Conservation (phyloP, 768 basidiomycete genomes). For the Tulasnella sp. region DNA sequence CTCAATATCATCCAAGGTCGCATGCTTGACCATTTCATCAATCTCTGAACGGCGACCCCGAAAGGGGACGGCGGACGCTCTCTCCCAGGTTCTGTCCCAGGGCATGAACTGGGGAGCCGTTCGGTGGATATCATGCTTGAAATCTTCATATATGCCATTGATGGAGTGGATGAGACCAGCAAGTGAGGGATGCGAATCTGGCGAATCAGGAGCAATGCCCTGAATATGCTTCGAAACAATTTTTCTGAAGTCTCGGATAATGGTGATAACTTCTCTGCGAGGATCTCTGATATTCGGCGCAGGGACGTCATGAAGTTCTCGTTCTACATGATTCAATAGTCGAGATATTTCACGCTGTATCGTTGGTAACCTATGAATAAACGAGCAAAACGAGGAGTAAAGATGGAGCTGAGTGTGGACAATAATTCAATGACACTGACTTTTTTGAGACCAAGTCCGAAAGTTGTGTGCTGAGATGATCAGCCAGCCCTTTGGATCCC, state of each 20-base stretch:
- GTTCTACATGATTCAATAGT: slow-evolving; percentile 31
- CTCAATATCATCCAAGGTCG: too few relatives aligned
- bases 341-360: slow-evolving; percentile 46
- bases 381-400: background rate
- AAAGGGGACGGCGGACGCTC: too few relatives aligned
- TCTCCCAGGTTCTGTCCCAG: too few relatives aligned
- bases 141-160: slow-evolving; percentile 1
- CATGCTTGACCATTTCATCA: too few relatives aligned
- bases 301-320: slow-evolving; percentile 29
- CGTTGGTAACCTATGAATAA: slow-evolving; percentile 39
- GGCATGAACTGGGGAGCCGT: slow-evolving; percentile 10
- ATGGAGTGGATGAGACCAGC: background rate
- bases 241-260: slow-evolving; percentile 36
- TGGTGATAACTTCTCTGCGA: slow-evolving; percentile 38
- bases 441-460: slow-evolving; percentile 50
- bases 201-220: slow-evolving; percentile 26
- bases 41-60: too few relatives aligned
- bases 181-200: background rate
- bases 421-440: slow-evolving; percentile 27
- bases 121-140: background rate
- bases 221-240: slow-evolving; percentile 38
- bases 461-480: slow-evolving; percentile 44
- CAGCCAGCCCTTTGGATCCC: slow-evolving; percentile 29
- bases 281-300: slow-evolving; percentile 44
- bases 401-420: background rate